Evolutionary conservation across 2,329 filamentous ascomycete genomes (phyloP), one percentile per base, ranked within the genome.

Genomic region (Diplodia intermedia): DNA sequence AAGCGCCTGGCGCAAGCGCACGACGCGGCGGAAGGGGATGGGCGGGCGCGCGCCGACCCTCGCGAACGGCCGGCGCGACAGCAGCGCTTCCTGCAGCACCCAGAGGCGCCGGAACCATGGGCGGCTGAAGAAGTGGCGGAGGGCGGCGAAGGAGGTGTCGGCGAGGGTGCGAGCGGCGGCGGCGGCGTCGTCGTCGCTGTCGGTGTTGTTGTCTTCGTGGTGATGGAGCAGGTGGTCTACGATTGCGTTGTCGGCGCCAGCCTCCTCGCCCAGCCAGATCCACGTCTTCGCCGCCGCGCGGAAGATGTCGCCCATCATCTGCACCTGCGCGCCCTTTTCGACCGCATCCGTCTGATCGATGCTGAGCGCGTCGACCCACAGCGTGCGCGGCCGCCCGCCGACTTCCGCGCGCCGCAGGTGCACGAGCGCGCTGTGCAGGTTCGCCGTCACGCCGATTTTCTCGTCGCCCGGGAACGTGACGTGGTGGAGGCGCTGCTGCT

Each of bases 21-120:
- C 26, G 26, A 26, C 3, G 3, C 26, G 26, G 3, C 2, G 2
- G 3, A 26, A 26, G 26, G 26, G 26, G 26, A 26, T 26, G 26
- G 26, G 26, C 26, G 26, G 3, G 26, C 26, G 26, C 2, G 26
- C 26, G 26, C 26, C 26, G 26, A 26, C 26, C 26, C 3, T 26
- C 2, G 26, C 26, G 26, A 26, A 2, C 2, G 26, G 26, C 2
- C 26, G 26, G 26, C 26, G 26, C 26, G 49, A 50, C 7, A 50
- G 49, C 18, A 69, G 69, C 1, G 67, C 69, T 43, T 71, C 70
- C 55, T 71, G 70, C 9, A 71, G 53, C 2, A 71, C 65, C 70
- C 70, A 71, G 3, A 71, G 67, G n/a, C 69, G 67, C 1, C 70
- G 63, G 50, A 70, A 71, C 70, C 69, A 71, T 2, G 69, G 67